Conservation (phyloP, 257 asterid species). For the Plectranthus barbatus region DNA sequence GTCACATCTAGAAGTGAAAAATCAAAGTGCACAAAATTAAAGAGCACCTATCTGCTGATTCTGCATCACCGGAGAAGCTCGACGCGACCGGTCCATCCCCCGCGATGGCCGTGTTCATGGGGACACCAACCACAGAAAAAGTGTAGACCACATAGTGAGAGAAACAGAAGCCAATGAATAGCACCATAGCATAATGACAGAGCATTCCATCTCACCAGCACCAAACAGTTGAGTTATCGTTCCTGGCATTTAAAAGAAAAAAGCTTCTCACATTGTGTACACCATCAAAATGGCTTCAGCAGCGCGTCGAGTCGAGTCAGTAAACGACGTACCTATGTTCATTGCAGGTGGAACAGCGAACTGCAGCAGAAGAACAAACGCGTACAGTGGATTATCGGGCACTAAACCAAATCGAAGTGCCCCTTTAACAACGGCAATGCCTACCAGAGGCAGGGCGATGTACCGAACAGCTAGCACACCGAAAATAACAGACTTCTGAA, state of each 20-base stretch:
- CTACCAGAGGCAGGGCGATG: slow-evolving; percentile 53
- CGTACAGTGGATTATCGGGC: slow-evolving; percentile 48
- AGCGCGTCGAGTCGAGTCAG: not conserved
- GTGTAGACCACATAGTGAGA: slow-evolving; percentile 64
- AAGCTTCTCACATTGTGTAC: too few relatives aligned
- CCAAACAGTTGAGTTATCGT: slow-evolving; percentile 76
- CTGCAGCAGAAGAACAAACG: slow-evolving; percentile 76
- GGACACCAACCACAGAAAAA: slow-evolving; percentile 60
- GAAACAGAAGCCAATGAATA: slow-evolving; percentile 62
- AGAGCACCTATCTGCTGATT: not conserved
- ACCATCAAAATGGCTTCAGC: too few relatives aligned
- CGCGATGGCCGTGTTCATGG: too few relatives aligned
- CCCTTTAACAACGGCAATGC: slow-evolving; percentile 57
- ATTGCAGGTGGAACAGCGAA: slow-evolving; percentile 85
- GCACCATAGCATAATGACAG: slow-evolving; percentile 72
- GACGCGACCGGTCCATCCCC: too few relatives aligned
- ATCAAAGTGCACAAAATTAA: not conserved
- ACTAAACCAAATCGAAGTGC: slow-evolving; percentile 53
- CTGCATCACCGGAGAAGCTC: not conserved
- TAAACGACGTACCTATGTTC: slow-evolving; percentile 53
- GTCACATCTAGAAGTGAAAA: not conserved
- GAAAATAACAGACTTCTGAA: slow-evolving; percentile 42
- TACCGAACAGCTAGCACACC: slow-evolving; percentile 61
- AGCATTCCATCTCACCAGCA: slow-evolving; percentile 77
- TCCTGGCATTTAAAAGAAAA: slow-evolving; percentile 23